Percentiles rank a stretch among this genome's conserved stretches.
Conservation (phyloP, 768 basidiomycete species). For the Rhizopogon rudus region DNA sequence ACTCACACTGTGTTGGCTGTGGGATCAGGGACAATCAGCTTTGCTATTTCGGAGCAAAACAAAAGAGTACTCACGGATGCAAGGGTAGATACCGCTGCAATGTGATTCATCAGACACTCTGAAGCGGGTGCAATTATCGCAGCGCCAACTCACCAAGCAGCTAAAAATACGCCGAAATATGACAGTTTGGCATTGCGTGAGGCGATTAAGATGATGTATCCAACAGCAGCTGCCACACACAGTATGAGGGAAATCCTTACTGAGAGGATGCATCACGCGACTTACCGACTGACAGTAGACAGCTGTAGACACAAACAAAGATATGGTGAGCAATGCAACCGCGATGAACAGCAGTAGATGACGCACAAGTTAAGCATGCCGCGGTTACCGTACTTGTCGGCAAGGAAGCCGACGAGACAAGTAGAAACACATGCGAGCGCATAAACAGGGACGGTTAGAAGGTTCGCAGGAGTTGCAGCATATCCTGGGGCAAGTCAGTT, state of each 20-base stretch:
- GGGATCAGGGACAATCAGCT: not conserved
- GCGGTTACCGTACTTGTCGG: conserved; percentile 56
- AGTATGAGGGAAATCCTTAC: conserved; percentile 6
- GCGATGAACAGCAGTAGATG: not conserved
- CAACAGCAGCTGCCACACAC: conserved; percentile 39
- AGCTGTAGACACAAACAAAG: conserved; percentile 11
- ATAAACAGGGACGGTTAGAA: conserved; percentile 77
- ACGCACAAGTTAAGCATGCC: conserved; percentile 62
- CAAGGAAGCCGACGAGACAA: conserved; percentile 55
- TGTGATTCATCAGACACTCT: not conserved
- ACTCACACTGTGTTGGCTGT: conserved; percentile 59
- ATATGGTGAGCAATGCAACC: conserved; percentile 28
- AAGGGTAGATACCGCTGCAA: conserved; percentile 66
- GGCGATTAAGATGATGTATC: conserved; percentile 65
- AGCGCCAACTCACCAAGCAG: conserved; percentile 47
- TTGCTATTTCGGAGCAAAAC: not conserved
- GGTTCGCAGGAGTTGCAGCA: conserved; percentile 66
- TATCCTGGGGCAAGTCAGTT: conserved; percentile 38
- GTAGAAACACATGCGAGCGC: conserved; percentile 63
- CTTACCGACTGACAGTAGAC: conserved; percentile 23
- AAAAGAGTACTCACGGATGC: conserved; percentile 47
- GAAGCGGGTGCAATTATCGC: too few species aligned
- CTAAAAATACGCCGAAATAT: conserved; percentile 68
- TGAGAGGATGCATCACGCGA: not conserved
- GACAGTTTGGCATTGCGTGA: conserved; percentile 62